These are phyloP conservation scores for Daldinia concentrica DNA, from an alignment of 495 filamentous ascomycete genomes.

Conservation along the genomic window DNA sequence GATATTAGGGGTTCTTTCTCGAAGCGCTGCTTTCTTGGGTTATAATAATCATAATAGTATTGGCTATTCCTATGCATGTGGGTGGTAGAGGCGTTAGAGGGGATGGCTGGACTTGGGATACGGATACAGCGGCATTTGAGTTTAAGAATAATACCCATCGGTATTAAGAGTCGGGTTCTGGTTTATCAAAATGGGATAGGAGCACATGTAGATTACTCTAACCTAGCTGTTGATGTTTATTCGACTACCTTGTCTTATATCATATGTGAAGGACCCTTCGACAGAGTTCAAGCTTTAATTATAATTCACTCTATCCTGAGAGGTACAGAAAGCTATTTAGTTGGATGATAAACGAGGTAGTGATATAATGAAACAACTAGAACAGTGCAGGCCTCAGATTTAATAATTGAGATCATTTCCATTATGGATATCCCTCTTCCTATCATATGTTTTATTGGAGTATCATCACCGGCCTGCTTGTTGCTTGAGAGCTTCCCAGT, in stretches of 20 bases:
- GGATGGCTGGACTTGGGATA: neutral
- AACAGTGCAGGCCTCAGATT: constrained; percentile 62
- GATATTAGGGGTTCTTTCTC: neutral
- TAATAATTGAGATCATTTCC: constrained; percentile 64
- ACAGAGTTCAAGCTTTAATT: neutral
- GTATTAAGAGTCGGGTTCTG: constrained; percentile 9
- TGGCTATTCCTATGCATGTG: neutral
- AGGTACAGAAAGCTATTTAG: neutral
- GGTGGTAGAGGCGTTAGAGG: neutral
- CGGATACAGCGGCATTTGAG: constrained; percentile 22
- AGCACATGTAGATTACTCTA: neutral
- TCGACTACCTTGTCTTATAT: neutral
- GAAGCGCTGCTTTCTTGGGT: constrained; percentile 2
- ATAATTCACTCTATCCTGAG: neutral
- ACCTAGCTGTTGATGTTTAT: neutral
- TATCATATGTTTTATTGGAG: constrained; percentile 61
- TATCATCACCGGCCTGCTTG: constrained; percentile 65
- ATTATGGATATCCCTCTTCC: constrained; percentile 65
- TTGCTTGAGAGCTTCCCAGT: neutral
- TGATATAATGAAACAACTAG: neutral
- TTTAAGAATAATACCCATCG: constrained; percentile 25
- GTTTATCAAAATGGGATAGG: neutral
- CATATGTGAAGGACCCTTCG: neutral
- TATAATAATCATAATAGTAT: neutral
- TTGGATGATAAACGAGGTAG: neutral